These are phyloP conservation scores for Penicillium nucicola DNA, from an alignment of 495 filamentous ascomycete genomes.

Conservation along the genomic window DNA sequence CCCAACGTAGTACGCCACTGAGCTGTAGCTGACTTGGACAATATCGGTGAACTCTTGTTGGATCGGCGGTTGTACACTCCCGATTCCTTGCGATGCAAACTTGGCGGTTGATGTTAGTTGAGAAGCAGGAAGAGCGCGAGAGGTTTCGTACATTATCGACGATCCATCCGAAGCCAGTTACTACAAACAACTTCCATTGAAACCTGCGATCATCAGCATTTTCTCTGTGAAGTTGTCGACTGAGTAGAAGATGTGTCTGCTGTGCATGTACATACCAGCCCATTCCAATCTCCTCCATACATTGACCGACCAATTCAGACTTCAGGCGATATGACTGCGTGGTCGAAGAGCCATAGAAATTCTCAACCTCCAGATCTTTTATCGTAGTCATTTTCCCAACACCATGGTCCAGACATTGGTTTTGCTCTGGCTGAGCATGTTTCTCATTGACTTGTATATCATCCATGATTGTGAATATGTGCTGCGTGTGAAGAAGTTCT, in stretches of 20 bases:
- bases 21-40: conserved; percentile 30
- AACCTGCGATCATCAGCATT: conserved; percentile 17
- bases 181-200: conserved; percentile 33
- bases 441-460: conserved; percentile 15
- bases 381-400: conserved; percentile 19
- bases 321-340: conserved; percentile 33
- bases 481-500: not conserved
- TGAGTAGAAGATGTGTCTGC: too few species aligned
- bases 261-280: conserved; percentile 23
- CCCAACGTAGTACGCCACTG: conserved; percentile 33
- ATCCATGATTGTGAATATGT: conserved; percentile 9
- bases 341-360: conserved; percentile 32
- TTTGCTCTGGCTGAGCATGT: not conserved
- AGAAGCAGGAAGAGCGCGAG: not conserved
- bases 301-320: conserved; percentile 29
- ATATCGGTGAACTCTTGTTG: conserved; percentile 27
- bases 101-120: not conserved
- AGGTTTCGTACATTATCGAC: conserved; percentile 29
- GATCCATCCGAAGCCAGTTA: conserved; percentile 35
- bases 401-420: conserved; percentile 1
- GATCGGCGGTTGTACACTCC: conserved; percentile 29
- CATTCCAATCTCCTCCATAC: conserved; percentile 35
- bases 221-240: not conserved
- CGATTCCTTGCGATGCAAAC: conserved; percentile 33
- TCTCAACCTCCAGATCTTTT: conserved; percentile 20